phyloP scores from a whole-genome alignment of 257 asterid species.

The Solanum verrucosum region DNA sequence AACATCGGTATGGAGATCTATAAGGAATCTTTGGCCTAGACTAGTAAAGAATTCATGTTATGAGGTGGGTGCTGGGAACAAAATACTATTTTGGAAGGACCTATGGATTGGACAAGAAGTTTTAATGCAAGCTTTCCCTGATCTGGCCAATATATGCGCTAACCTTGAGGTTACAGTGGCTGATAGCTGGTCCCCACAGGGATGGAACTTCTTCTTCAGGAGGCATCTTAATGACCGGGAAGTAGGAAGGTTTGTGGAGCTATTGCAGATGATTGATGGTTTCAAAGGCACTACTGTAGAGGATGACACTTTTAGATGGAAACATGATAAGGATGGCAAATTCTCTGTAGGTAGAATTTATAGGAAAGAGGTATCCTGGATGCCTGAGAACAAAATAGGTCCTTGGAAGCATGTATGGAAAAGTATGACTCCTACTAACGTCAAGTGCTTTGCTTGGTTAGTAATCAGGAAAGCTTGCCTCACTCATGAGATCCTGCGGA shows the following conservation, averaged over 20 bases:
- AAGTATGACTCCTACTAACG: neutral
- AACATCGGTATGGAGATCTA: neutral
- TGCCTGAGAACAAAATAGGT: neutral
- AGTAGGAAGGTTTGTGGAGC: neutral
- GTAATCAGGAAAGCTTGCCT: neutral
- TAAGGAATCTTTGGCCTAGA: neutral
- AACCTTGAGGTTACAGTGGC: neutral
- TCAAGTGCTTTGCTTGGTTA: neutral
- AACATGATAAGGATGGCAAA: neutral
- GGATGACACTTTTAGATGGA: neutral
- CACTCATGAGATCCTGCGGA: neutral
- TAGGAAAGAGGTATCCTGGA: neutral
- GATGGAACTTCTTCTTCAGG: neutral
- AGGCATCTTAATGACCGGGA: neutral
- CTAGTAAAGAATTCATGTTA: neutral
- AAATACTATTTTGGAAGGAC: neutral
- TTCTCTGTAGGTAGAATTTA: neutral
- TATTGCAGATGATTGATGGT: neutral
- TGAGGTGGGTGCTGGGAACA: neutral
- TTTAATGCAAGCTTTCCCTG: neutral
- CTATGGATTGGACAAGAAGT: neutral
- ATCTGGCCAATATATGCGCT: neutral
- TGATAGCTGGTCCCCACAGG: neutral
- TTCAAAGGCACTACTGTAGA: neutral
- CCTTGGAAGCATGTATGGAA: neutral